A percentile compares a stretch with the other conserved stretches of the same genome.
These are phyloP conservation scores for Bipolaris bicolor DNA, from an alignment of 2,329 filamentous ascomycete species.

Conservation along the genomic window DNA sequence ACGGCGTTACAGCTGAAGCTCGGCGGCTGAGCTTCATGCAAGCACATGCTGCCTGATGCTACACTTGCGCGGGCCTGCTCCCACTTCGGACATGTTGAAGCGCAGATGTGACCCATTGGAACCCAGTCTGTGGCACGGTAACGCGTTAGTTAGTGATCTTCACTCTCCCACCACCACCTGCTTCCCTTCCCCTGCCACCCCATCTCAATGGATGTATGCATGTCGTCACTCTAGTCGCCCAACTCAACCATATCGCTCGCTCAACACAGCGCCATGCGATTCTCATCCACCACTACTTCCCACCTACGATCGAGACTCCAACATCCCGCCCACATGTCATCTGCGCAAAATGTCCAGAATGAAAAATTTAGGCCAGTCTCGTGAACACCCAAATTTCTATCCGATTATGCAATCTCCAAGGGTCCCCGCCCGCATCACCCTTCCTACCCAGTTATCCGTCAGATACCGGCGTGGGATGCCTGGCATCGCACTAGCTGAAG, in stretches of 20 bases:
- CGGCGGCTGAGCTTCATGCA: neutral
- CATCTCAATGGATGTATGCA: neutral
- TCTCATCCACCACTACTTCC: neutral
- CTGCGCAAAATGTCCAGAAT: neutral
- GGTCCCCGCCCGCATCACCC: conserved; percentile 1
- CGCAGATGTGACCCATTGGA: neutral
- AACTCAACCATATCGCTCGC: neutral
- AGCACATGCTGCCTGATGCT: neutral
- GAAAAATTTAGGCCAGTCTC: conserved; percentile 2
- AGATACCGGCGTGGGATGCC: conserved; percentile 4
- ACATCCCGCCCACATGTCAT: neutral
- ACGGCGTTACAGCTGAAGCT: neutral
- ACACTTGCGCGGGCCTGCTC: neutral
- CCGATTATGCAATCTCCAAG: conserved; percentile 9
- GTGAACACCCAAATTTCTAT: conserved; percentile 9
- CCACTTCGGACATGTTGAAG: neutral
- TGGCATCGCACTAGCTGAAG: conserved; percentile 4
- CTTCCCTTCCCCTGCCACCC: neutral
- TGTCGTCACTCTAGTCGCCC: neutral
- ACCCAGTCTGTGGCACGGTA: neutral
- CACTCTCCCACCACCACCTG: neutral
- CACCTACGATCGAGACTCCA: conserved; percentile 4
- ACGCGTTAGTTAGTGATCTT: neutral
- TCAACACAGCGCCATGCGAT: neutral
- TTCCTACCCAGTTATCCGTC: conserved; percentile 6